A percentile compares a stretch with the other conserved stretches of the same genome.
Evolutionary conservation across 371 early-diverging fungal genomes (phyloP).

Genomic region (Smittium culicis): DNA sequence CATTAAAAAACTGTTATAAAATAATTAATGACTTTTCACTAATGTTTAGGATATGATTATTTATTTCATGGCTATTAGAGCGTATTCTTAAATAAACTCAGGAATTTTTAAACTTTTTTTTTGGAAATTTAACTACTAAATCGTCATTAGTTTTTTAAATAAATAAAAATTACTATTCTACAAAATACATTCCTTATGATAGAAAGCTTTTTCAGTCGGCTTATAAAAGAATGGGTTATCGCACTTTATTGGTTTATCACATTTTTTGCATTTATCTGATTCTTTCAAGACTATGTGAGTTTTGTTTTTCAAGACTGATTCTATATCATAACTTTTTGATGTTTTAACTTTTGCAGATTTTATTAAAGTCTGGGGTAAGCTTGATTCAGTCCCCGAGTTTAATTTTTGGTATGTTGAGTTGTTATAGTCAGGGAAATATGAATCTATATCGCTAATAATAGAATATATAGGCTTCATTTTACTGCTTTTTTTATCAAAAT

Average conservation of each 20-base stretch:
- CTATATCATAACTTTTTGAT: not conserved
- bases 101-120: not conserved
- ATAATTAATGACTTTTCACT: not conserved
- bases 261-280: slow-evolving; percentile 22
- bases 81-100: not conserved
- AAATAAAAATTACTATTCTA: not conserved
- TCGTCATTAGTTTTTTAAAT: not conserved
- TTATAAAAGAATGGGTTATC: slow-evolving; percentile 21
- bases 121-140: not conserved
- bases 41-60: too few species aligned
- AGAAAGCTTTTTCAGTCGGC: slow-evolving; percentile 14
- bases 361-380: not conserved
- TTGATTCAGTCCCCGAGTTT: not conserved
- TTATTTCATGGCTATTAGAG: too few species aligned
- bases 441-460: slow-evolving; percentile 12
- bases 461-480: slow-evolving; percentile 11
- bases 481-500: not conserved
- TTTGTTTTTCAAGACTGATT: not conserved
- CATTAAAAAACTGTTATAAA: too few species aligned
- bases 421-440: not conserved
- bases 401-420: not conserved
- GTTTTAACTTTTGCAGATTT: too few species aligned
- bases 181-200: slow-evolving; percentile 5
- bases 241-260: slow-evolving; percentile 23
- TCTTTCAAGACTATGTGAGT: not conserved